Base-by-base conservation (phyloP, 1,284 basidiomycete species). In the Ganoderma sinense region DNA sequence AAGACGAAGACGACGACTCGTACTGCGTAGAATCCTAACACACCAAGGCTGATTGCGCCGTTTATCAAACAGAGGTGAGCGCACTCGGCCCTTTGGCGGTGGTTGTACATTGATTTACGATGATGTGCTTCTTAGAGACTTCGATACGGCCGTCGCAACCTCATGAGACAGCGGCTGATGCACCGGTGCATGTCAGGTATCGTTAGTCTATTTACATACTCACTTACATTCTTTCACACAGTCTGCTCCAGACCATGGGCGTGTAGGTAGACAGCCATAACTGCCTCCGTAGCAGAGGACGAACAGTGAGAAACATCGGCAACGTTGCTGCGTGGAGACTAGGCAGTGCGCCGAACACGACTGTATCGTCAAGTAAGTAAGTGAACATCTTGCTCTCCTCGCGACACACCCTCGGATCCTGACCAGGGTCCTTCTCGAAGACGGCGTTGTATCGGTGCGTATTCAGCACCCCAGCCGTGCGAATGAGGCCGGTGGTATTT, bases 281-380 rank as follows among this genome's bases (percentile, higher is more conserved):
- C 39, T 39, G n/a, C 59, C 59, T 40, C 59, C 39, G 59, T 41
- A 61, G 39, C 59, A 61, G 39, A 23, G 23, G 39, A 61, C 23
- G n/a, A 61, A 41, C 59, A 29, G 58, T n/a, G 58, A 39, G 58
- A 59, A 59, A n/a, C 36, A 59, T 14, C 59, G 23, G 39, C 39
- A 26, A 61, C 36, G 39, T 41, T 39, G 59, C 59, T 39, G 59
- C 59, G n/a, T 61, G 39, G 59, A 61, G 59, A 41, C 39, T 61
- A 23, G 23, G 59, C 39, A 61, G 59, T 43, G 59, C 59, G 23
- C 23, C 39, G 39, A 61, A 61, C 59, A 61, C 59, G 59, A 61
- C 59, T 7, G 36, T 16, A 40, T 20, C 36, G 36, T 41, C 59
- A 41, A 26, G 39, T 61, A 41, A 26, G 39, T 61, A 23, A 40